phyloP scores from a whole-genome alignment of 352 stramenopile species.

The Phytophthora hybrid region DNA sequence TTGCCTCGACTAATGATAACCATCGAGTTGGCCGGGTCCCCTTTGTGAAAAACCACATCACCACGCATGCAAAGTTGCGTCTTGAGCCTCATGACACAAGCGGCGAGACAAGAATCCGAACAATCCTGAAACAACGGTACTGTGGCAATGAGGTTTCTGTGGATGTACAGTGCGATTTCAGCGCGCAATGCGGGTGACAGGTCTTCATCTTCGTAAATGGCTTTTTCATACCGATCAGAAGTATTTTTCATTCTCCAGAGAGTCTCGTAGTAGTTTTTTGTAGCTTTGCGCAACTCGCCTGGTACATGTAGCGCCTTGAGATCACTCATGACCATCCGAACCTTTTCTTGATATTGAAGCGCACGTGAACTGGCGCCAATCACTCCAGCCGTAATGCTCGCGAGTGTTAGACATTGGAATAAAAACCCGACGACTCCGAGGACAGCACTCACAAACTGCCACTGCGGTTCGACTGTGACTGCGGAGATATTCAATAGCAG shows the following conservation, averaged over 20 bases:
- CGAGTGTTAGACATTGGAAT: constrained; percentile 59
- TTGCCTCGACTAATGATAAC: constrained; percentile 73
- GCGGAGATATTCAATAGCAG: constrained; percentile 63
- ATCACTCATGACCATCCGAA: constrained; percentile 69
- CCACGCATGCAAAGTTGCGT: constrained; percentile 70
- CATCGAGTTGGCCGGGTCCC: constrained; percentile 66
- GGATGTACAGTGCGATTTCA: constrained; percentile 73
- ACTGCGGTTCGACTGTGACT: constrained; percentile 44
- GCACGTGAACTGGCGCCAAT: constrained; percentile 58
- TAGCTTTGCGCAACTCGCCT: constrained; percentile 55
- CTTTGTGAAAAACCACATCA: constrained; percentile 71
- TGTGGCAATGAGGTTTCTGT: constrained; percentile 58
- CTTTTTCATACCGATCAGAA: constrained; percentile 70
- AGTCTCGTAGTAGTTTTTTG: constrained; percentile 71
- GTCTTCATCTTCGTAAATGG: constrained; percentile 77
- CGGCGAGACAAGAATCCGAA: constrained; percentile 62
- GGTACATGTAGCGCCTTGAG: constrained; percentile 69
- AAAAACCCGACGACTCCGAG: constrained; percentile 59
- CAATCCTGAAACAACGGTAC: constrained; percentile 69
- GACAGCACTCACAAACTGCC: constrained; percentile 49
- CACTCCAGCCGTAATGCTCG: constrained; percentile 60
- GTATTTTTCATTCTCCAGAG: constrained; percentile 77
- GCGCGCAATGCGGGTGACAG: constrained; percentile 58
- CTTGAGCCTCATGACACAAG: constrained; percentile 63
- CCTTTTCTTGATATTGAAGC: constrained; percentile 71